Evolutionary conservation across 176 grass and related monocot species (phyloP).

Genomic region (Raddia distichophylla): DNA sequence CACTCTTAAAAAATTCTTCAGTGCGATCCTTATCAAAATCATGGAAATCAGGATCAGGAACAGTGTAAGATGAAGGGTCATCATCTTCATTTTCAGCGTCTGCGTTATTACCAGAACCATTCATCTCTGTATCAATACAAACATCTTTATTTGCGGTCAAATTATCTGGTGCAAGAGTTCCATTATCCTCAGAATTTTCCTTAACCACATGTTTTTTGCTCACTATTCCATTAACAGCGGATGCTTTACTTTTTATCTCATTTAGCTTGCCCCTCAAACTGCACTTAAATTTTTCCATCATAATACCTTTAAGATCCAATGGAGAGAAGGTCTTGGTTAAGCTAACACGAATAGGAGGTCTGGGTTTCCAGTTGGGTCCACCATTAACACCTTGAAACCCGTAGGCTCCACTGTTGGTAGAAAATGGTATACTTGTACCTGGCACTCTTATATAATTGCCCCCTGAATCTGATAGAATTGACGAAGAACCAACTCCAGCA

Average conservation of each 20-base stretch:
- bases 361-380: slow-evolving; percentile 31
- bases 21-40: slow-evolving; percentile 64
- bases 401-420: slow-evolving; percentile 3
- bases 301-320: slow-evolving; percentile 16
- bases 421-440: slow-evolving; percentile 21
- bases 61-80: slow-evolving; percentile 48
- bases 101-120: slow-evolving; percentile 15
- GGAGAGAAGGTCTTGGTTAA: slow-evolving; percentile 22
- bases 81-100: slow-evolving; percentile 49
- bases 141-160: slow-evolving; percentile 31
- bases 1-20: slow-evolving; percentile 51
- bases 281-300: slow-evolving; percentile 35
- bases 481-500: slow-evolving; percentile 26
- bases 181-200: slow-evolving; percentile 36
- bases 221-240: slow-evolving; percentile 24
- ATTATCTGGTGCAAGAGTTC: slow-evolving; percentile 37
- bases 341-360: slow-evolving; percentile 12
- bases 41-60: slow-evolving; percentile 78
- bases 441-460: slow-evolving; percentile 20
- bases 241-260: slow-evolving; percentile 30
- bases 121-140: slow-evolving; percentile 28
- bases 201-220: slow-evolving; percentile 38
- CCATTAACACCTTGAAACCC: slow-evolving; percentile 42
- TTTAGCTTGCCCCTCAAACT: slow-evolving; percentile 39
- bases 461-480: slow-evolving; percentile 17